A percentile compares a stretch with the other conserved stretches of the same genome.
These are phyloP conservation scores for Claviceps digitariae DNA, from an alignment of 2,329 filamentous ascomycete genomes.

Conservation along the genomic window DNA sequence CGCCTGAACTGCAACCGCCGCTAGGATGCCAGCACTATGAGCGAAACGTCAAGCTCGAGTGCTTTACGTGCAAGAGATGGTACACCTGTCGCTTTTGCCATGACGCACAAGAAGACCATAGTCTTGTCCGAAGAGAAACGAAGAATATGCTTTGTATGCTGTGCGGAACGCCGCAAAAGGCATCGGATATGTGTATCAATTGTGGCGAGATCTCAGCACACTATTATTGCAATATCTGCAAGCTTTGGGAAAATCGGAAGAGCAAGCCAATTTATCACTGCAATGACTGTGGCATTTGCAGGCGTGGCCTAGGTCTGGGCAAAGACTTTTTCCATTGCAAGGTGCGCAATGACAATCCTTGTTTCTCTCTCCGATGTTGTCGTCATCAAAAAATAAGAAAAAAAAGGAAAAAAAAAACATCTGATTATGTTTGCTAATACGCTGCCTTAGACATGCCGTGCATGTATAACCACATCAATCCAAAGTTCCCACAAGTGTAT, in stretches of 20 bases:
- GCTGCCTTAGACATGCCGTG: constrained; percentile 59
- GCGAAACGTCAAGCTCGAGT: constrained; percentile 92
- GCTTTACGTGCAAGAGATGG: constrained; percentile 79
- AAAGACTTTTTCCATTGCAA: constrained; percentile 99
- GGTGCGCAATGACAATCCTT: constrained; percentile 32
- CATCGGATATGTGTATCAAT: constrained; percentile 60
- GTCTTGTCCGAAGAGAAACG: constrained; percentile 67
- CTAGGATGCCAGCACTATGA: constrained; percentile 88
- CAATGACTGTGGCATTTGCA: constrained; percentile 87
- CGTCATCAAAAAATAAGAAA: too few relatives aligned
- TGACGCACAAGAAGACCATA: constrained; percentile 67
- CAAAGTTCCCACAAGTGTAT: constrained; percentile 83
- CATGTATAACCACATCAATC: constrained; percentile 83
- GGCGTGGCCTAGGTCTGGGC: constrained; percentile 77
- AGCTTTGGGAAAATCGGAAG: constrained; percentile 90
- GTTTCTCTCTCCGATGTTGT: not conserved
- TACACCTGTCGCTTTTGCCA: constrained; percentile 94
- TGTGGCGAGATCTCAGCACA: constrained; percentile 69
- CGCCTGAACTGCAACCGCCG: constrained; percentile 24
- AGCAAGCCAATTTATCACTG: constrained; percentile 94
- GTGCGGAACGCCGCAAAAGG: constrained; percentile 73
- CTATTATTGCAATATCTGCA: constrained; percentile 91
- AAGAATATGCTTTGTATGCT: constrained; percentile 97
- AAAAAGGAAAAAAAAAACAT: too few relatives aligned
- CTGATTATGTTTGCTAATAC: constrained; percentile 3